Evolutionary conservation across 2,329 filamentous ascomycete species (phyloP).

Genomic region (Arthroderma uncinatum): DNA sequence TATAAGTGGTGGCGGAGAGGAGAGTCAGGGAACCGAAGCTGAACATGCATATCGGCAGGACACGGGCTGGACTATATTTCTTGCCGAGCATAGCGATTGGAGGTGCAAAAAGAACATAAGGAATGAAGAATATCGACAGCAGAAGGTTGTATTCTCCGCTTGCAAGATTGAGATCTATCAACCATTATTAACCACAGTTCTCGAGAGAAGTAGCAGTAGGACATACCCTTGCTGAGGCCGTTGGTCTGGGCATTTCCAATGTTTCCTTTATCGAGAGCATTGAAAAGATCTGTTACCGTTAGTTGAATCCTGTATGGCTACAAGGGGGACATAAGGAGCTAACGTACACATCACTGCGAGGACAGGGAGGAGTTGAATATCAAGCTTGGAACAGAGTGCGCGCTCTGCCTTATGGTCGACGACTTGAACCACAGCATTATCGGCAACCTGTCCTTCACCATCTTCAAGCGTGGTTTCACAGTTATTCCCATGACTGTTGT

Average conservation of each 20-base stretch:
- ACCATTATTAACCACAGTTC: neutral
- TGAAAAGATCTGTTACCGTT: slow-evolving; percentile 40
- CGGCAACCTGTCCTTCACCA: neutral
- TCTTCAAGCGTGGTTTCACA: neutral
- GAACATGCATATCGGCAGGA: slow-evolving; percentile 58
- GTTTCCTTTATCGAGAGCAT: slow-evolving; percentile 42
- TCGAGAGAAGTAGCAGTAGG: neutral
- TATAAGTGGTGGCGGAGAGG: slow-evolving; percentile 44
- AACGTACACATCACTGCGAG: slow-evolving; percentile 46
- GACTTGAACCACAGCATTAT: slow-evolving; percentile 23
- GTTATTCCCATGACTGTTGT: neutral
- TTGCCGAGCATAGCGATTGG: slow-evolving; percentile 57
- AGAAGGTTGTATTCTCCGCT: slow-evolving; percentile 57
- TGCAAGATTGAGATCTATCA: slow-evolving; percentile 44
- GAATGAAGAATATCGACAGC: slow-evolving; percentile 62
- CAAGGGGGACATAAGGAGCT: neutral
- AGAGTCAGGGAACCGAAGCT: slow-evolving; percentile 56
- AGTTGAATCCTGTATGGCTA: neutral
- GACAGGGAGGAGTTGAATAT: slow-evolving; percentile 42
- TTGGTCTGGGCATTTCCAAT: slow-evolving; percentile 48
- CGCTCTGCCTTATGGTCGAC: slow-evolving; percentile 39
- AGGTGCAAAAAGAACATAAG: slow-evolving; percentile 59
- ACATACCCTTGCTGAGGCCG: slow-evolving; percentile 33
- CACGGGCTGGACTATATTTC: slow-evolving; percentile 52
- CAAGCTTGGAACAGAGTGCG: slow-evolving; percentile 44